Evolutionary conservation across 257 asterid species (phyloP), one percentile per base, ranked within the genome.

Genomic region (Nicotiana tabacum): DNA sequence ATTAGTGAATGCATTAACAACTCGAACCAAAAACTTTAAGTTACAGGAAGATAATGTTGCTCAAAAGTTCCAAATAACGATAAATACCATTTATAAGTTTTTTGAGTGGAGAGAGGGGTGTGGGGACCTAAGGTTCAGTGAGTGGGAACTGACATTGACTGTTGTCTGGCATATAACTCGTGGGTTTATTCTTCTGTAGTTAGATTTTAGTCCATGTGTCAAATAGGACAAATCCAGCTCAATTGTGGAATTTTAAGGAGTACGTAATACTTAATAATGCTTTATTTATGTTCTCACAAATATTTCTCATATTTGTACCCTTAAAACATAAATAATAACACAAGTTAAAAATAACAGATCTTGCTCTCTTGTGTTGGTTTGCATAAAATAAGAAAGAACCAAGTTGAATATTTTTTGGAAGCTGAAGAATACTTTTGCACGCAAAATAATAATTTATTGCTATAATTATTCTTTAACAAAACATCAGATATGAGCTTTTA

Each of bases 21-120:
- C 37, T 33, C 37, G 37, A 33, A 33, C 5, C 1, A 33, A 0
- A 3, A 4, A 35, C 39, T 0, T 5, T 35, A 5, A 0, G 5
- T 37, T 8, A 37, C 0, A 5, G 0, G 0, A 1, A 5, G 1
- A 37, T 6, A 37, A 37, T 0, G 5, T 33, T 33, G 6, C 0
- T 33, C 5, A 0, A 4, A 33, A 0, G 0, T 6, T 33, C 5
- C 5, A 37, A 37, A 37, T 37, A 37, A 37, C 8, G 6, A 24
- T 37, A 37, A 37, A 5, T 37, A 37, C 8, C 1, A 30, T 2
- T 30, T 30, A 1, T 1, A 37, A 37, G 43, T 37, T 37, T 37
- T 37, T 37, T 37, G 18, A 57, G 66, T 10, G 64, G 3, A 6
- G 30, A 4, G 67, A 2, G 10, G 2, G 56, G 10, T 13, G 43